These are phyloP conservation scores for Penicillium sp. DNA, from an alignment of 2,329 filamentous ascomycete genomes.

Conservation along the genomic window DNA sequence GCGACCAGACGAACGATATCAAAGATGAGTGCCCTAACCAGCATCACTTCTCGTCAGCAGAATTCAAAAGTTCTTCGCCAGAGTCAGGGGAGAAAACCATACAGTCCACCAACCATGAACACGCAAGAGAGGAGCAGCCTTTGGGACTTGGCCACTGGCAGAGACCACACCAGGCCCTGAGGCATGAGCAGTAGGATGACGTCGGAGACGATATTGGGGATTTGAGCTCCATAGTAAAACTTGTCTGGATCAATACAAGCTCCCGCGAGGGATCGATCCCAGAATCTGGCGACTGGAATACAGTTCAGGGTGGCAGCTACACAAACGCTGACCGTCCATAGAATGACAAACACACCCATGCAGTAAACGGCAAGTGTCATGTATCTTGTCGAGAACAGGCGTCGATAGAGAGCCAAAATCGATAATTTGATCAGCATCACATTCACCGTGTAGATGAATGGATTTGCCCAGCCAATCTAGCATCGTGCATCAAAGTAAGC, in stretches of 20 bases:
- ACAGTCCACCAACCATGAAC: constrained; percentile 28
- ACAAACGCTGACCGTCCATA: constrained; percentile 21
- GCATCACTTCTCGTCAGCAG: background rate
- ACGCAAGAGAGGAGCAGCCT: constrained; percentile 22
- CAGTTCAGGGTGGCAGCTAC: constrained; percentile 20
- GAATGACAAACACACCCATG: constrained; percentile 16
- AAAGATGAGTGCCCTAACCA: constrained; percentile 21
- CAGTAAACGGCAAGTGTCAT: constrained; percentile 19
- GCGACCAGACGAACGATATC: constrained; percentile 23
- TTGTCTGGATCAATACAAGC: constrained; percentile 21
- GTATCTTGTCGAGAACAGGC: constrained; percentile 18
- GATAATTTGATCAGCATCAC: constrained; percentile 25
- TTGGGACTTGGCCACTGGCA: constrained; percentile 22
- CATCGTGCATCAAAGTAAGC: too few species aligned
- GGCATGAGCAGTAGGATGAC: constrained; percentile 25
- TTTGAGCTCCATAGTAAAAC: constrained; percentile 27
- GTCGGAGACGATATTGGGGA: constrained; percentile 29
- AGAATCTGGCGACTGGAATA: constrained; percentile 23
- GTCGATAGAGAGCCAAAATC: constrained; percentile 25
- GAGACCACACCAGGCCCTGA: constrained; percentile 21
- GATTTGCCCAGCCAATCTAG: constrained; percentile 25
- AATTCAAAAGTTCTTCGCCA: background rate
- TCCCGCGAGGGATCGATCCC: constrained; percentile 20
- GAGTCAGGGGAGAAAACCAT: background rate
- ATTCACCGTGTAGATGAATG: constrained; percentile 23